Base-by-base conservation (phyloP, 352 stramenopile genomes). In the Pythium vanterpoolii region DNA sequence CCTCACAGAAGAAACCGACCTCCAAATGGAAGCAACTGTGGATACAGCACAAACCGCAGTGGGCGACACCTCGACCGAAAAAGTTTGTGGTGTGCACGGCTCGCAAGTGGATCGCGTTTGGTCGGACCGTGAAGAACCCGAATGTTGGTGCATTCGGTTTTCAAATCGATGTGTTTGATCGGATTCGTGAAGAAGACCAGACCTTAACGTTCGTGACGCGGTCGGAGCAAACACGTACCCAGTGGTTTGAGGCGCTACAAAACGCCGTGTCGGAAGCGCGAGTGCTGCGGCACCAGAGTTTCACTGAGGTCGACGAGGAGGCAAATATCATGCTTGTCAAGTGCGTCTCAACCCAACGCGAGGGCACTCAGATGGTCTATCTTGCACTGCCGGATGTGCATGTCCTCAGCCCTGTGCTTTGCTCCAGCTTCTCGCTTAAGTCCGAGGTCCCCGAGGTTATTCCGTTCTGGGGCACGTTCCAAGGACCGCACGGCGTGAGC, bases 361-460 rank as follows among this genome's bases (percentile, higher is more conserved):
- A 76, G 39, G 65, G 68, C 7, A 53, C 47, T 6, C 49, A 47
- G 26, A 73, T 76, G 53, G 44, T 68, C 7, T 90, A 89, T 40
- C 52, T 81, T 16, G 73, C 86, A 1, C 45, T 88, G 2, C 82
- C 82, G 1, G 80, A 89, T 38, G 72, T 88, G 6, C 76, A 88
- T 19, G 59, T 87, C 36, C 62, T 91, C 0, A 66, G 73, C 1
- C 80, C 80, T 0, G 66, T 87, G 52, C 79, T 85, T 10, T 71
- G 76, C 26, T 73, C 74, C 4, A 88, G 64, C 30, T 93, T 93
- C 60, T 85, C 83, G 23, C 58, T 93, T 5, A 87, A 89, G 39
- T 93, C 79, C 0, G 83, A 90, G 30, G 83, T 93, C 1, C 80
- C 80, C 0, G 83, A 93, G 56, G 83, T 90, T 50, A 73, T 93